Conservation (phyloP, 2,329 filamentous ascomycete genomes). For the Hypoxylon sp. region DNA sequence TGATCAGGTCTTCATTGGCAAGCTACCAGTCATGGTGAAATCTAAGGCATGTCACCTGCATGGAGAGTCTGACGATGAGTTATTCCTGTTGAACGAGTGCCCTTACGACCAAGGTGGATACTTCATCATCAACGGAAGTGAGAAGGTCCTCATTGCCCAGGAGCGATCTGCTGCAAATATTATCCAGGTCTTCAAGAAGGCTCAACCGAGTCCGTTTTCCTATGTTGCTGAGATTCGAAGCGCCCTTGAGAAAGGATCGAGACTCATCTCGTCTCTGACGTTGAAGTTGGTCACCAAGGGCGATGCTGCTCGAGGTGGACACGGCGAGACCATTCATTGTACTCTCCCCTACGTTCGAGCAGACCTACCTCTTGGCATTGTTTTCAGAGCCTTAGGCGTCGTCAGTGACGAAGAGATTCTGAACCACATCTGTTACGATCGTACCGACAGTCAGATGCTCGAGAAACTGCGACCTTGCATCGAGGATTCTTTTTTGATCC, state of each 20-base stretch:
- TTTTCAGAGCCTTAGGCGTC: constrained; percentile 94
- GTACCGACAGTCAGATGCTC: constrained; percentile 95
- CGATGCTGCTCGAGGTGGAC: constrained; percentile 81
- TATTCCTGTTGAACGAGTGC: constrained; percentile 95
- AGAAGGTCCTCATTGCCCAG: constrained; percentile 98
- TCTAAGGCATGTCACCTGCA: constrained; percentile 94
- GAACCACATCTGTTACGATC: constrained; percentile 97
- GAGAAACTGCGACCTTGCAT: constrained; percentile 98
- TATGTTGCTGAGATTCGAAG: constrained; percentile 97
- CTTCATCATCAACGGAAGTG: constrained; percentile 98
- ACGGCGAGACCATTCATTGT: constrained; percentile 90
- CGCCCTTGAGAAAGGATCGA: constrained; percentile 94
- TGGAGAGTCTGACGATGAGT: constrained; percentile 84
- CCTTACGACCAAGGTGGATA: constrained; percentile 99
- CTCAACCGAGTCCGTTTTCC: constrained; percentile 89
- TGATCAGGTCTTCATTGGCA: constrained; percentile 90
- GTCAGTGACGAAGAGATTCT: constrained; percentile 98
- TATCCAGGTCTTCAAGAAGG: constrained; percentile 99
- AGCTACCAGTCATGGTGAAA: constrained; percentile 98
- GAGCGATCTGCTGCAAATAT: constrained; percentile 98
- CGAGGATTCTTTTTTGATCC: constrained; percentile 95
- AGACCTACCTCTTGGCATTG: constrained; percentile 93
- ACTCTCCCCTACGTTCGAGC: constrained; percentile 94
- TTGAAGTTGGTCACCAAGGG: constrained; percentile 92
- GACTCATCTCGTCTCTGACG: constrained; percentile 92